Evolutionary conservation across 495 filamentous ascomycete genomes (phyloP).

Genomic region (Penicillium riverlandense): DNA sequence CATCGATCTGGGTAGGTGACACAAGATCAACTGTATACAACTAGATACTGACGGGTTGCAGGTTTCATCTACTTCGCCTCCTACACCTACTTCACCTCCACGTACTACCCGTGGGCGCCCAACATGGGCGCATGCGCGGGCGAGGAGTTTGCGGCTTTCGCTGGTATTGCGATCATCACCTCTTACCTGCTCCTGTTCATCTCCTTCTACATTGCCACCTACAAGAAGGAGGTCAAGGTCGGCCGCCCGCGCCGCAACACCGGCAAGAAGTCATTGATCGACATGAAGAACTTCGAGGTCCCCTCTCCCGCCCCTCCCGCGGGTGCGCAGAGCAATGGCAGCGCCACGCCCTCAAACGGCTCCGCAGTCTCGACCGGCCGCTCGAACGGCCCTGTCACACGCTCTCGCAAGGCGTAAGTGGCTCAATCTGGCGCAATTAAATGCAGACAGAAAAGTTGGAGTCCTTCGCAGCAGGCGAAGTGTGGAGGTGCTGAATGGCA

Average conservation of each 20-base stretch:
- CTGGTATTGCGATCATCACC: slow-evolving; percentile 83
- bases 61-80: slow-evolving; percentile 94
- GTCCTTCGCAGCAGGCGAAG: background rate
- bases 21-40: too few relatives aligned
- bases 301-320: slow-evolving; percentile 29
- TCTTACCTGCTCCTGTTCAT: slow-evolving; percentile 98
- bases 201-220: slow-evolving; percentile 96
- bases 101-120: slow-evolving; percentile 82
- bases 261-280: slow-evolving; percentile 43
- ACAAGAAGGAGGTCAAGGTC: slow-evolving; percentile 76
- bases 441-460: background rate
- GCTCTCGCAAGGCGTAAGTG: slow-evolving; percentile 43
- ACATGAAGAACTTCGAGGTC: slow-evolving; percentile 48
- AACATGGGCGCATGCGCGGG: slow-evolving; percentile 82
- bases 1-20: slow-evolving; percentile 46
- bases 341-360: slow-evolving; percentile 25
- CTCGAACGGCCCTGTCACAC: slow-evolving; percentile 39
- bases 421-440: background rate
- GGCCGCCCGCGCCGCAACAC: slow-evolving; percentile 45
- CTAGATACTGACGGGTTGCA: slow-evolving; percentile 18
- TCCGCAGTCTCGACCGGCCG: slow-evolving; percentile 26
- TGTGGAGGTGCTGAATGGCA: slow-evolving; percentile 1
- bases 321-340: slow-evolving; percentile 12
- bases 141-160: slow-evolving; percentile 94
- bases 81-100: slow-evolving; percentile 88